Conservation (phyloP, 805 yeast species). For the Metschnikowia gelsemii region DNA sequence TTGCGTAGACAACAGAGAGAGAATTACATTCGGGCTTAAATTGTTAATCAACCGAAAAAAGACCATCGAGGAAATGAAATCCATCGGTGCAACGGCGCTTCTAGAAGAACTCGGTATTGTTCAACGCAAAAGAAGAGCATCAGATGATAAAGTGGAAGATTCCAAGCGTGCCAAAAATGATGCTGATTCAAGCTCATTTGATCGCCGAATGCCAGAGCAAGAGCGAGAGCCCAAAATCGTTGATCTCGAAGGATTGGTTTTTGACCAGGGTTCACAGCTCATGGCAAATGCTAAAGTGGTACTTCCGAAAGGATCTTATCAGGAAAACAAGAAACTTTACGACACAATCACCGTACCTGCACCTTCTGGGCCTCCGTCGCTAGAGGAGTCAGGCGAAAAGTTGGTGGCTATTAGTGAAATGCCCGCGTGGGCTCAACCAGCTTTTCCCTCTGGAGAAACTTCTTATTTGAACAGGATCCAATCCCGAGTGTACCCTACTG, state of each 20-base stretch:
- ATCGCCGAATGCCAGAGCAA: conserved; percentile 5
- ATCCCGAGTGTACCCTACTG: conserved; percentile 76
- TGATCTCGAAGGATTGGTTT: conserved; percentile 61
- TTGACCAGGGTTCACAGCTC: conserved; percentile 72
- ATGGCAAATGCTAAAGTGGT: conserved; percentile 65
- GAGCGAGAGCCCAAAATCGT: conserved; percentile 49
- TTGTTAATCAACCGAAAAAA: conserved; percentile 35
- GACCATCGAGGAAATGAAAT: conserved; percentile 45
- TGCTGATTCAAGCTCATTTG: not conserved
- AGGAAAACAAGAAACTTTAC: conserved; percentile 66
- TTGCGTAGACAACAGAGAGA: conserved; percentile 50
- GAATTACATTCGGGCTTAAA: conserved; percentile 54
- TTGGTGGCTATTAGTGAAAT: conserved; percentile 59
- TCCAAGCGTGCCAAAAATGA: conserved; percentile 10
- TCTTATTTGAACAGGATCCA: conserved; percentile 75
- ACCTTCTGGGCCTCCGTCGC: conserved; percentile 49
- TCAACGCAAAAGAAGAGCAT: conserved; percentile 15
- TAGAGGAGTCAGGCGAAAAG: conserved; percentile 36
- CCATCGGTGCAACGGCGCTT: conserved; percentile 40
- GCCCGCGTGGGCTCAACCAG: conserved; percentile 81
- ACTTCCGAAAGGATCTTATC: conserved; percentile 83
- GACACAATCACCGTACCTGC: conserved; percentile 94
- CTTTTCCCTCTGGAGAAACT: conserved; percentile 69
- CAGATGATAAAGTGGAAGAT: conserved; percentile 2
- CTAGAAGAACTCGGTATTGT: conserved; percentile 40